Percentiles rank a stretch among this genome's conserved stretches.
phyloP scores from a whole-genome alignment of 768 basidiomycete species.

The Termitomyces sp. region DNA sequence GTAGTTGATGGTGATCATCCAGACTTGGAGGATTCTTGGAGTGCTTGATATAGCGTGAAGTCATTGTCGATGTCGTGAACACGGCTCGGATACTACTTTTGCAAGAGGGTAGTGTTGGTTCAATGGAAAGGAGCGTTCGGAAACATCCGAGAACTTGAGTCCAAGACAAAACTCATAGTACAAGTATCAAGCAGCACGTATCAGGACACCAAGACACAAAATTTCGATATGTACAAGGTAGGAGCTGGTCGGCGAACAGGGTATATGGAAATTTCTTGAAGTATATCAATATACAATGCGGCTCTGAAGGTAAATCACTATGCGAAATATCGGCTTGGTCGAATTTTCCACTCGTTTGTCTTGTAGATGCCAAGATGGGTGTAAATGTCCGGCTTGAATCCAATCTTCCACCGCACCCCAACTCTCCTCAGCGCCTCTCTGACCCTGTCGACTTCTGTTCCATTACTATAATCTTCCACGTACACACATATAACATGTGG shows the following conservation, averaged over 20 bases:
- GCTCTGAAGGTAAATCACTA: too few relatives aligned
- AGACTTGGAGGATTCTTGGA: slow-evolving; percentile 6
- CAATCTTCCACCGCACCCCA: slow-evolving; percentile 31
- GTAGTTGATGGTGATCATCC: slow-evolving; percentile 1
- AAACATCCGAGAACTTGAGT: not conserved
- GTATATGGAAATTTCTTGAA: too few relatives aligned
- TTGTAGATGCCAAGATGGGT: slow-evolving; percentile 33
- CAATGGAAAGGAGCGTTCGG: not conserved
- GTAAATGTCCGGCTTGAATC: slow-evolving; percentile 36
- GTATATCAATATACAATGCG: too few relatives aligned
- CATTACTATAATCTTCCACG: slow-evolving; percentile 23
- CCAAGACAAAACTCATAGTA: too few relatives aligned
- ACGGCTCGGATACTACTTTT: too few relatives aligned
- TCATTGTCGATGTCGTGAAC: not conserved
- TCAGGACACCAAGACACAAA: not conserved
- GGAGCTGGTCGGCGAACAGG: not conserved
- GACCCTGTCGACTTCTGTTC: slow-evolving; percentile 23
- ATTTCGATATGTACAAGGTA: not conserved
- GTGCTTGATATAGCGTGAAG: slow-evolving; percentile 11
- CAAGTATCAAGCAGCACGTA: too few relatives aligned
- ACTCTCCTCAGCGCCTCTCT: slow-evolving; percentile 26
- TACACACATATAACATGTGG: slow-evolving; percentile 33
- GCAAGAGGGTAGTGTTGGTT: too few relatives aligned
- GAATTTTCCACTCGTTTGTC: slow-evolving; percentile 28
- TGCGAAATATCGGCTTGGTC: slow-evolving; percentile 25